A percentile compares a stretch with the other conserved stretches of the same genome.
Conservation (phyloP, 23 red algal species). For the Gracilaria caudata region DNA sequence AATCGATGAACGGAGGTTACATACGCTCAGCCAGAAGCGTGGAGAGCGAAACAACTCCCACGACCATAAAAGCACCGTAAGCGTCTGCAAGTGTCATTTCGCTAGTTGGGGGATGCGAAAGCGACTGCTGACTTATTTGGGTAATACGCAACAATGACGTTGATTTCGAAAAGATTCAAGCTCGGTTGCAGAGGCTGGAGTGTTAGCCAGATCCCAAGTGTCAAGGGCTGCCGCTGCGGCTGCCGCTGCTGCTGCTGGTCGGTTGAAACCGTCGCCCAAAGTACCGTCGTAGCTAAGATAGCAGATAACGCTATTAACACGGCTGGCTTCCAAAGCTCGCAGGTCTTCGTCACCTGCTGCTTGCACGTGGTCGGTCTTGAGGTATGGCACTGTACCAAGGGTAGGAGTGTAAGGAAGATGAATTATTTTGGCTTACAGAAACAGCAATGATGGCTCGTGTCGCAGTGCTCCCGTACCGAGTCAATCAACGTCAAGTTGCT, state of each 20-base stretch:
- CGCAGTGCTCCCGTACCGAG: neutral
- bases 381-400: neutral
- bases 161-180: too few relatives aligned
- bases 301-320: too few relatives aligned
- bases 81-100: conserved; percentile 67
- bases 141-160: too few relatives aligned
- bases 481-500: conserved; percentile 11
- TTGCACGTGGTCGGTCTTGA: neutral
- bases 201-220: too few relatives aligned
- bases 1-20: neutral
- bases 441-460: neutral
- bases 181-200: neutral
- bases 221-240: too few relatives aligned
- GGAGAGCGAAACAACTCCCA: conserved; percentile 32
- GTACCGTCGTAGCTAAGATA: too few relatives aligned
- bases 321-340: too few relatives aligned
- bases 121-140: too few relatives aligned
- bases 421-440: neutral
- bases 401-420: neutral
- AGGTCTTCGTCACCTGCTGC: too few relatives aligned
- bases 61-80: conserved; percentile 56
- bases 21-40: conserved; percentile 54
- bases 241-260: too few relatives aligned
- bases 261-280: too few relatives aligned
- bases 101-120: neutral